These are phyloP conservation scores for Globisporangium nunn DNA, from an alignment of 352 stramenopile genomes.

Conservation along the genomic window DNA sequence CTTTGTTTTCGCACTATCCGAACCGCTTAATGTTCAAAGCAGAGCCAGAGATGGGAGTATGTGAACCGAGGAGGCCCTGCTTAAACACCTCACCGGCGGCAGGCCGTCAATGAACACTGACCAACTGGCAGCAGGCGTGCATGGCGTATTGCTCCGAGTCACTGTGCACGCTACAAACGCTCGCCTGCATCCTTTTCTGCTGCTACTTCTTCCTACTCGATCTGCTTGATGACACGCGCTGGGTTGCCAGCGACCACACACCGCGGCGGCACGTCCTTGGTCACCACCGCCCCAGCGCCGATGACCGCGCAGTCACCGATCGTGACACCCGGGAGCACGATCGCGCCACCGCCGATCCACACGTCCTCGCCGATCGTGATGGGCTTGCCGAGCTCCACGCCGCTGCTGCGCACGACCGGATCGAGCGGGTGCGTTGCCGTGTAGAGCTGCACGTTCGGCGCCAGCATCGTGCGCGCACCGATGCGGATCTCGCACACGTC, in stretches of 20 bases:
- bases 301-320: constrained; percentile 61
- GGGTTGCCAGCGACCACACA: constrained; percentile 64
- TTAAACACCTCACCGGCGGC: too few relatives aligned
- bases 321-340: constrained; percentile 58
- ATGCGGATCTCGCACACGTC: constrained; percentile 78
- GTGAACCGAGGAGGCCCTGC: too few relatives aligned
- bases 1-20: too few relatives aligned
- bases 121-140: too few relatives aligned
- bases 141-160: too few relatives aligned
- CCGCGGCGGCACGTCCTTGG: constrained; percentile 57
- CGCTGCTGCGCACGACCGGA: constrained; percentile 25
- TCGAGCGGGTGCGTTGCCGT: constrained; percentile 74
- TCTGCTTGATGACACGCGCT: constrained; percentile 64
- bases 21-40: too few relatives aligned
- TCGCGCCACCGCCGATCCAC: constrained; percentile 75
- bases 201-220: constrained; percentile 16
- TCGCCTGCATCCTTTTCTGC: too few relatives aligned
- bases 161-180: too few relatives aligned
- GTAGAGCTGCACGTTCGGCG: constrained; percentile 71
- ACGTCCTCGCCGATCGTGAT: constrained; percentile 77
- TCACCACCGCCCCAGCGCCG: constrained; percentile 75
- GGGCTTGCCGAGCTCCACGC: constrained; percentile 53
- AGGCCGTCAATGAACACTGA: too few relatives aligned
- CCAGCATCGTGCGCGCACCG: constrained; percentile 66
- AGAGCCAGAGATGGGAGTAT: too few relatives aligned